Evolutionary conservation across 1,139 yeast genomes (phyloP).

Genomic region (Taphrina betulina): DNA sequence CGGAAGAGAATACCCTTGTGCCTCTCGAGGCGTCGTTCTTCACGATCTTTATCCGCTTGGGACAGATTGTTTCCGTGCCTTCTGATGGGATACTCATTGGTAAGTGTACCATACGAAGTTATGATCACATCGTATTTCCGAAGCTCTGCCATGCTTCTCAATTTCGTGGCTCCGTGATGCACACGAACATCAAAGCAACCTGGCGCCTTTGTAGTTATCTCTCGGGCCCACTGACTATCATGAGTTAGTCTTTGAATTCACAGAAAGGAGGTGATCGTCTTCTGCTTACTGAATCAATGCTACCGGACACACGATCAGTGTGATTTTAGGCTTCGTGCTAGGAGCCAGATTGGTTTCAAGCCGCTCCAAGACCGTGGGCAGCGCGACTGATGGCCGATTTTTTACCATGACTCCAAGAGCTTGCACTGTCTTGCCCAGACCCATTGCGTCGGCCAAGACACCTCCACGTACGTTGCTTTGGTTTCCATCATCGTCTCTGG

Average conservation of each 20-base stretch:
- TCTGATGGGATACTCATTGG: constrained; percentile 21
- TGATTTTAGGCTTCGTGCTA: constrained; percentile 1
- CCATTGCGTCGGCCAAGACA: constrained; percentile 37
- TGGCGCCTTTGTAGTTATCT: constrained; percentile 16
- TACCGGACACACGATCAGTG: constrained; percentile 22
- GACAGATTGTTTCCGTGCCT: constrained; percentile 12
- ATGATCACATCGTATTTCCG: constrained; percentile 5
- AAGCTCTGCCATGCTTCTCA: constrained; percentile 16
- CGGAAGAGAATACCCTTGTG: constrained; percentile 22
- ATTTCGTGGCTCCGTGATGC: constrained; percentile 14
- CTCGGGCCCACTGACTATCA: constrained; percentile 23
- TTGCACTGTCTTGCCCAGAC: constrained; percentile 43
- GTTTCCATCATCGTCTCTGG: constrained; percentile 16
- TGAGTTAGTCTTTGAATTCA: background rate
- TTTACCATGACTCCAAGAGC: constrained; percentile 64
- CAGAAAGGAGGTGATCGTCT: background rate
- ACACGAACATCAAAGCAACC: constrained; percentile 12
- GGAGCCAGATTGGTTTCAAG: background rate
- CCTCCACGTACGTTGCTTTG: constrained; percentile 32
- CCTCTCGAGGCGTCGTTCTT: constrained; percentile 21
- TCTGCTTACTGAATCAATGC: constrained; percentile 18
- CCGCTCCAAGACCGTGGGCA: background rate
- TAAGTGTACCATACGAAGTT: constrained; percentile 24
- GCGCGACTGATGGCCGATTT: constrained; percentile 8
- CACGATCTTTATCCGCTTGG: constrained; percentile 3